Base-by-base conservation (phyloP, 2,329 filamentous ascomycete genomes). In the Erysiphe pulchra region DNA sequence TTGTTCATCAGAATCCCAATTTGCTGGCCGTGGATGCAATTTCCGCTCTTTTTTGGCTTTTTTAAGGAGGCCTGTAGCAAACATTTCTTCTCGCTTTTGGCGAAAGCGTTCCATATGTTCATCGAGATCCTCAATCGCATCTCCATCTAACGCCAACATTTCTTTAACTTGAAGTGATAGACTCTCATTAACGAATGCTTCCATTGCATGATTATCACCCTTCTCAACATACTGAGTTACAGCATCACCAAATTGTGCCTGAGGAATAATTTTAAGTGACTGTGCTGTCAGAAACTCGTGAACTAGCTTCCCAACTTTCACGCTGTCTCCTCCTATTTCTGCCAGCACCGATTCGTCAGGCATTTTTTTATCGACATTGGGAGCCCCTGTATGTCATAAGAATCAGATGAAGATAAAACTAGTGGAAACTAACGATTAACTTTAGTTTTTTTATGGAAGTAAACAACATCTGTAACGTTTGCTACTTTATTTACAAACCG, bases 171-270 rank as follows among this genome's bases (percentile, higher is more conserved):
- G 80, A 18, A 69, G 73, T 2, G 72, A 68, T 2, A 87, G 63
- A 13, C 77, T 79, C 31, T 84, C 77, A 18, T 70, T 72, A 10
- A 87, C 77, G 53, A 87, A 87, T 39, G 75, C 65, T 56, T 86
- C 76, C 76, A 95, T 84, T 2, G 84, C 84, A 54, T 90, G 77
- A 57, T 86, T 92, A 63, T 98, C 90, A 52, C 93, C 84, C 53
- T 95, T 95, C 58, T 86, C 77, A 24, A 98, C 84, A 54, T 90
- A 98, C 49, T 92, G 81, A 42, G 77, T 78, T 5, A 98, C 84
- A 0, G 90, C 90, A 56, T 95, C 86, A 14, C 85, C 81, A 56
- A 98, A 94, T 0, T 80, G 80, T 30, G 86, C 90, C 55, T 93
- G 83, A 0, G 90, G 90, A 0, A 98, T 68, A 43, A 98, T 90